A percentile compares a stretch with the other conserved stretches of the same genome.
These are phyloP conservation scores for Epichloe elymi DNA, from an alignment of 2,329 filamentous ascomycete species.

Conservation along the genomic window DNA sequence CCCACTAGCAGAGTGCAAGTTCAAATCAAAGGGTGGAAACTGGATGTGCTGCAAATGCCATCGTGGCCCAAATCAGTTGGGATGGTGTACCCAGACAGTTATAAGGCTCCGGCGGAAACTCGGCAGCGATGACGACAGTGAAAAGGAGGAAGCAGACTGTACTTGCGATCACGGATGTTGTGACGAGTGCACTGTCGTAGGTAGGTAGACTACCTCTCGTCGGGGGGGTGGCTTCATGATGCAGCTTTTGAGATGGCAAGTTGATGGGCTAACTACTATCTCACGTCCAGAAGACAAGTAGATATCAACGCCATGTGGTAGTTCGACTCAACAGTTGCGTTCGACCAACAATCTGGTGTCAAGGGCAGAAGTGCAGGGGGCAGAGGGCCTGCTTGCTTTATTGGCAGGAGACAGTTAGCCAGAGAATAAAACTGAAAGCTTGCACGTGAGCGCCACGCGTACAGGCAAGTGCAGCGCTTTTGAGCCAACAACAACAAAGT, in stretches of 20 bases:
- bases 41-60: constrained; percentile 44
- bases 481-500: too few species aligned
- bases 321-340: too few species aligned
- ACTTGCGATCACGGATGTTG: constrained; percentile 42
- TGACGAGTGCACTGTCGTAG: constrained; percentile 29
- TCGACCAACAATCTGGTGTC: too few species aligned
- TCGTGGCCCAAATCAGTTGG: constrained; percentile 35
- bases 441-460: too few species aligned
- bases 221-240: not conserved
- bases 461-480: too few species aligned
- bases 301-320: not conserved
- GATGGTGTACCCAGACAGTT: constrained; percentile 35
- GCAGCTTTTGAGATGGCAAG: not conserved
- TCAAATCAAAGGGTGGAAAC: constrained; percentile 31
- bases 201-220: constrained; percentile 19
- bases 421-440: too few species aligned
- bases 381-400: too few species aligned
- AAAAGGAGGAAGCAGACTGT: constrained; percentile 23
- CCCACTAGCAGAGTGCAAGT: constrained; percentile 38
- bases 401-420: too few species aligned
- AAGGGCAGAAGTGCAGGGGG: too few species aligned
- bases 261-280: not conserved
- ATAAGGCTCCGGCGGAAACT: constrained; percentile 17
- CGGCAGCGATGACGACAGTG: constrained; percentile 14
- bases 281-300: not conserved